Conservation (phyloP, 257 asterid genomes). For the Cruciata laevipes region DNA sequence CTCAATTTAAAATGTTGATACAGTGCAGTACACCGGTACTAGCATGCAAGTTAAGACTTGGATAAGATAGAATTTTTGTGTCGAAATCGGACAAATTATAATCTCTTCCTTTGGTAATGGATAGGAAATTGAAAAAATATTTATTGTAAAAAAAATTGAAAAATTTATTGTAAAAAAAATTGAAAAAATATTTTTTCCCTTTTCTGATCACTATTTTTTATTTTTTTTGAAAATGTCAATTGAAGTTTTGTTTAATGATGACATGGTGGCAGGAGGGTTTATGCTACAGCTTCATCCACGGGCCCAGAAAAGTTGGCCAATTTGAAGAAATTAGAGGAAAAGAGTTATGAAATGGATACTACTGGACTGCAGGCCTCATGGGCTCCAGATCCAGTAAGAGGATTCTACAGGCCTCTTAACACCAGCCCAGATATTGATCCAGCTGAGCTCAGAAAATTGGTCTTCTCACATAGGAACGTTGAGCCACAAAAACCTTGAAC, state of each 20-base stretch:
- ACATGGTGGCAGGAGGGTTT: neutral
- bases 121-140: too few species aligned
- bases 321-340: conserved; percentile 1
- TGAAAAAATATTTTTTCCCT: too few species aligned
- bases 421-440: conserved; percentile 1
- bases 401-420: conserved; percentile 8
- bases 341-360: neutral
- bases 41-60: too few species aligned
- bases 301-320: neutral
- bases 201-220: too few species aligned
- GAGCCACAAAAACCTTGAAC: neutral
- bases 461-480: neutral
- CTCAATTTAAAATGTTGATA: too few species aligned
- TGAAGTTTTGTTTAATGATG: neutral
- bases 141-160: too few species aligned
- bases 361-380: neutral
- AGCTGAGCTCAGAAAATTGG: conserved; percentile 7
- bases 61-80: too few species aligned
- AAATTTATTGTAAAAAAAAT: too few species aligned
- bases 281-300: neutral
- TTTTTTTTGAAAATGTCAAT: too few species aligned
- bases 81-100: too few species aligned
- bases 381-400: conserved; percentile 16
- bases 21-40: too few species aligned
- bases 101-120: too few species aligned